Base-by-base conservation (phyloP, 306 rosid genomes). In the Argentina anserina region DNA sequence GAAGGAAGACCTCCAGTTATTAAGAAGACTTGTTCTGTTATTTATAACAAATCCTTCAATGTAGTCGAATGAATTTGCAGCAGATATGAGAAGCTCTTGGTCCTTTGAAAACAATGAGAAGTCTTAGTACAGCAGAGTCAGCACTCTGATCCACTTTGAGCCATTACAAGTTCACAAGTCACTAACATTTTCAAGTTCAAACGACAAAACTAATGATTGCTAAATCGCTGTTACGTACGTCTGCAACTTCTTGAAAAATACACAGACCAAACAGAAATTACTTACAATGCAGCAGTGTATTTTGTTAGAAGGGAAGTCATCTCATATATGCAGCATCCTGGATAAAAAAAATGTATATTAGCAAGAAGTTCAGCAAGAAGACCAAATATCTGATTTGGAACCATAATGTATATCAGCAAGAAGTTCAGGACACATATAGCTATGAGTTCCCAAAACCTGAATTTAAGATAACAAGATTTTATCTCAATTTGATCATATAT, bases 331-430 rank as follows among this genome's bases (percentile, higher is more conserved):
- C 99, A 91, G 82, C 99, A 95, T 80, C 99, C 97, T 95, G 97
- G 76, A 82, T 62, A 63, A 63, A 82, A 79, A 95, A n/a, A n/a
- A n/a, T n/a, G n/a, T n/a, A n/a, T n/a, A n/a, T n/a, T n/a, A n/a
- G n/a, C n/a, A n/a, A n/a, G n/a, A n/a, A n/a, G n/a, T n/a, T n/a
- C n/a, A n/a, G n/a, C n/a, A n/a, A n/a, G n/a, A 87, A 45, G 99
- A 95, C 99, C 99, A 95, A 84, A 95, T 95, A 82, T 95, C 99
- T 31, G 99, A 95, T 83, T 95, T 95, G 67, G 97, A 91, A 67
- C 97, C 99, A 60, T 95, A 95, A 67, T 97, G 99, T 79, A 95
- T 95, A 84, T 95, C 99, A 61, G 99, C 99, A 70, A 95, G 99
- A 85, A 95, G 99, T 78, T 95, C 99, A 1, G 99, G 99, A 75